phyloP scores from a whole-genome alignment of 139 green algal species.

The Chlorella vulgaris region DNA sequence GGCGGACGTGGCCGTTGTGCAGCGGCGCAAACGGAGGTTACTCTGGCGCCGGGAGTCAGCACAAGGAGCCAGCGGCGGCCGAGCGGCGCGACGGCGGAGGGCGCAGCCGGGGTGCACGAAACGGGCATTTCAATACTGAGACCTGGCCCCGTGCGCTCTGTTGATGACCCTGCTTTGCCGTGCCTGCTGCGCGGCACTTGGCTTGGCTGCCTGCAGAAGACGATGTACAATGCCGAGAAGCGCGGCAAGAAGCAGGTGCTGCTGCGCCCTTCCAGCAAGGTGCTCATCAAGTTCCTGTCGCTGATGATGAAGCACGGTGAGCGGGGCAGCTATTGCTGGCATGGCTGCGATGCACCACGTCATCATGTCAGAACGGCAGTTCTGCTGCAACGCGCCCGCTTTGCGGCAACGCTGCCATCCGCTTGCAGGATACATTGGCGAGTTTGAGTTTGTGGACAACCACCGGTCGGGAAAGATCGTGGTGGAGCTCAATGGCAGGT shows the following conservation, averaged over 20 bases:
- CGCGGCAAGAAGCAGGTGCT: slow-evolving; percentile 95
- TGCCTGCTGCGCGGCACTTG: background rate
- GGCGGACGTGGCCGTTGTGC: no score
- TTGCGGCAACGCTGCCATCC: background rate
- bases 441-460: slow-evolving; percentile 99
- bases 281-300: slow-evolving; percentile 99
- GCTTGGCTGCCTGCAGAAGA: slow-evolving; percentile 70
- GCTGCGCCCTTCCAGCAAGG: slow-evolving; percentile 95
- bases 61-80: no score
- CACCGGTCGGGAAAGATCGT: slow-evolving; percentile 99
- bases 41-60: no score
- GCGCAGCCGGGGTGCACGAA: no score
- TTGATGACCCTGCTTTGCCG: background rate
- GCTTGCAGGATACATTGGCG: slow-evolving; percentile 97
- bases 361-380: no score
- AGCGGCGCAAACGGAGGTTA: no score
- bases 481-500: slow-evolving; percentile 97
- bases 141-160: no score
- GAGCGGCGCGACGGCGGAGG: no score
- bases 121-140: no score
- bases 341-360: no score
- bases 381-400: no score
- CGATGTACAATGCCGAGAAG: slow-evolving; percentile 99
- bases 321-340: background rate
- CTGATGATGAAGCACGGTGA: slow-evolving; percentile 94